Conservation (phyloP, 2,329 filamentous ascomycete genomes). For the Claviceps pazoutovae region DNA sequence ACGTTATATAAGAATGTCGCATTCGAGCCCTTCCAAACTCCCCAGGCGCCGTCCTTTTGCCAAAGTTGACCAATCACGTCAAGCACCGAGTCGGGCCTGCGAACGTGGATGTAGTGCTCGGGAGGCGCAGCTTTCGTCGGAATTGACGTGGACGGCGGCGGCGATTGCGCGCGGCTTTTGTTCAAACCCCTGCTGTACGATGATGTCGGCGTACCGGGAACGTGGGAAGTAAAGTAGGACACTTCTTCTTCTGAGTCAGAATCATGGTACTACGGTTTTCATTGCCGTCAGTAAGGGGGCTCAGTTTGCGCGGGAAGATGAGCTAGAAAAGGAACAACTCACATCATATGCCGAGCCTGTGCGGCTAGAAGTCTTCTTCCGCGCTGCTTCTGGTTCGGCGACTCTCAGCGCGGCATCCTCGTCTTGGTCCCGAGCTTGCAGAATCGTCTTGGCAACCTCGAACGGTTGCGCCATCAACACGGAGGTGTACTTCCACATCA, state of each 20-base stretch:
- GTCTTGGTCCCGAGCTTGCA: conserved; percentile 59
- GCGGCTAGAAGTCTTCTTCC: conserved; percentile 19
- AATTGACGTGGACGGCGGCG: conserved; percentile 12
- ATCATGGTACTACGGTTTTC: conserved; percentile 28
- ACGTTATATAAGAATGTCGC: conserved; percentile 85
- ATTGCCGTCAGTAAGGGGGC: neutral
- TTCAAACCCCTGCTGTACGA: conserved; percentile 19
- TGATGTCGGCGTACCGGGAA: conserved; percentile 39
- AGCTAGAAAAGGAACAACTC: conserved; percentile 6
- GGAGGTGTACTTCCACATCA: conserved; percentile 83
- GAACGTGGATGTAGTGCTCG: conserved; percentile 53
- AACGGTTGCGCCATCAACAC: conserved; percentile 89
- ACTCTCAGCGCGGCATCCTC: conserved; percentile 22
- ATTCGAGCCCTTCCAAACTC: conserved; percentile 90
- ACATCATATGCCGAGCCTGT: conserved; percentile 23
- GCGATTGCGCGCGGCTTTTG: conserved; percentile 18
- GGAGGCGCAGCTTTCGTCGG: conserved; percentile 19
- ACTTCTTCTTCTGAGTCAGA: conserved; percentile 66
- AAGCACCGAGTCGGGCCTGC: conserved; percentile 65
- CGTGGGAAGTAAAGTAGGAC: conserved; percentile 66
- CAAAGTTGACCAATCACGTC: conserved; percentile 81
- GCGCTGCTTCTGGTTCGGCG: conserved; percentile 12
- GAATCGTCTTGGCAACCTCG: conserved; percentile 85
- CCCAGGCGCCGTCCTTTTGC: conserved; percentile 78
- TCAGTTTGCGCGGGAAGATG: neutral